Percentiles rank a stretch among this genome's conserved stretches.
Evolutionary conservation across 257 asterid species (phyloP).

Genomic region (Forsythia viridissima): DNA sequence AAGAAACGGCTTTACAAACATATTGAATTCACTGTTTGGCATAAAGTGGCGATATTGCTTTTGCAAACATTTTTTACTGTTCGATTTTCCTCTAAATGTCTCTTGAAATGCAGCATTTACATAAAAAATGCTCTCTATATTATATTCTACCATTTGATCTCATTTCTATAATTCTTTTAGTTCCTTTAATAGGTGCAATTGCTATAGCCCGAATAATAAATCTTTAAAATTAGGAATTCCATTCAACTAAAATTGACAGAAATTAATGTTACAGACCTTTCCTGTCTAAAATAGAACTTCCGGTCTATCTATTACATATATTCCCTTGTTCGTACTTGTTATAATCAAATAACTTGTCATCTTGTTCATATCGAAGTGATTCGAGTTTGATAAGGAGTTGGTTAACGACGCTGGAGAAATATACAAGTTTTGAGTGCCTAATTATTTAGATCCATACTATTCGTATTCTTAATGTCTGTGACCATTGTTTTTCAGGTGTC

Average conservation of each 20-base stretch:
- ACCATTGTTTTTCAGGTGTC: slow-evolving; percentile 58
- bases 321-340: neutral
- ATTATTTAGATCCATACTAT: neutral
- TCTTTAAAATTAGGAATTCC: neutral
- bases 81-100: neutral
- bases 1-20: neutral
- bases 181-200: neutral
- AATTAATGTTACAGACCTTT: neutral
- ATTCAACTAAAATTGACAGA: neutral
- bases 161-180: neutral
- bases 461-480: neutral
- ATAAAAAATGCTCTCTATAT: neutral
- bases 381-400: neutral
- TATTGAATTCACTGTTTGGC: neutral
- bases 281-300: neutral
- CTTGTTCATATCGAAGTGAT: neutral
- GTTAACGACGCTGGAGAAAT: neutral
- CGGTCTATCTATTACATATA: neutral
- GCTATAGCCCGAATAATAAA: neutral
- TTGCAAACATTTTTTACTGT: neutral
- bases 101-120: slow-evolving; percentile 6
- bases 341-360: neutral
- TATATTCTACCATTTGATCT: neutral
- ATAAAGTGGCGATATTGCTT: neutral
- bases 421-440: neutral